These are phyloP conservation scores for Rubus parviflorus DNA, from an alignment of 306 rosid genomes.

Conservation along the genomic window DNA sequence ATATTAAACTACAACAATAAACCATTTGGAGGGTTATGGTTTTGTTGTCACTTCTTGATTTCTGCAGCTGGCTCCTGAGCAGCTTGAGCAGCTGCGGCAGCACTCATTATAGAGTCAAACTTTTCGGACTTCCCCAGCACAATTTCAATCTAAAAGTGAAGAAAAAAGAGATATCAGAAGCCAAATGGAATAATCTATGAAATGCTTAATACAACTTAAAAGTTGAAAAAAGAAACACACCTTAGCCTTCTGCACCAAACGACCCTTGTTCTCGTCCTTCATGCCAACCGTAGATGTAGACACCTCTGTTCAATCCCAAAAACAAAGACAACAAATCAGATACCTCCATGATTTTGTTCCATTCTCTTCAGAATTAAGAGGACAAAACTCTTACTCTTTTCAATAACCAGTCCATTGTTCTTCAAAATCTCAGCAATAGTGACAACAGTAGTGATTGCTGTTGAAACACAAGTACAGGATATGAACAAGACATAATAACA, in stretches of 20 bases:
- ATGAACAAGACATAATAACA: neutral
- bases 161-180: conserved; percentile 14
- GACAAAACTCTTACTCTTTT: conserved; percentile 63
- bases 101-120: conserved; percentile 64
- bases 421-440: conserved; percentile 93
- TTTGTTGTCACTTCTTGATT: conserved; percentile 44
- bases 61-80: conserved; percentile 46
- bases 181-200: neutral
- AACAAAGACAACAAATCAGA: conserved; percentile 20
- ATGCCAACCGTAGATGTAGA: conserved; percentile 89
- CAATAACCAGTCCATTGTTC: conserved; percentile 90
- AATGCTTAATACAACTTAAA: neutral
- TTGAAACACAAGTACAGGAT: conserved; percentile 7
- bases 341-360: conserved; percentile 4
- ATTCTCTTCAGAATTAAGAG: neutral
- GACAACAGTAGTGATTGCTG: conserved; percentile 95
- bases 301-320: conserved; percentile 56
- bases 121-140: conserved; percentile 89
- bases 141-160: conserved; percentile 69
- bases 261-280: conserved; percentile 91
- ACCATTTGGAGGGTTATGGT: conserved; percentile 25
- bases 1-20: conserved; percentile 56
- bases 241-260: conserved; percentile 90
- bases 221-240: conserved; percentile 32
- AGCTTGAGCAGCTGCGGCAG: conserved; percentile 35